Percentiles rank a stretch among this genome's conserved stretches.
phyloP scores from a whole-genome alignment of 2,329 filamentous ascomycete species.

The Ophiocordyceps robertsii region DNA sequence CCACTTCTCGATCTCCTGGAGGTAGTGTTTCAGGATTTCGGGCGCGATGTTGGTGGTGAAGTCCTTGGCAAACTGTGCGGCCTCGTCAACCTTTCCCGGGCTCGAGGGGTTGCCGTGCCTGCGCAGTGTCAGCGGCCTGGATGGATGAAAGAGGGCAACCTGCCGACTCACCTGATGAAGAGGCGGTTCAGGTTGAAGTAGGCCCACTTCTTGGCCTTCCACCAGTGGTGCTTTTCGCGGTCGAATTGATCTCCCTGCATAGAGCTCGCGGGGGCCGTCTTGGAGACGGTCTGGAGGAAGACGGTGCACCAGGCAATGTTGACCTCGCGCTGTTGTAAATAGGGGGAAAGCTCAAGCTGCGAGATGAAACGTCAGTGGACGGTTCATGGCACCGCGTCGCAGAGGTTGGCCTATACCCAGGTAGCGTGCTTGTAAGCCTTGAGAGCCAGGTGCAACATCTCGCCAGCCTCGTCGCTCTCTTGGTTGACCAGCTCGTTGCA shows the following conservation, averaged over 20 bases:
- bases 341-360: constrained; percentile 73
- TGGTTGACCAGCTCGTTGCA: constrained; percentile 83
- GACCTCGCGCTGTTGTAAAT: constrained; percentile 63
- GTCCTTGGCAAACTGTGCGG: constrained; percentile 71
- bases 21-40: constrained; percentile 89
- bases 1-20: constrained; percentile 94
- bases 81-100: constrained; percentile 62
- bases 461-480: constrained; percentile 83
- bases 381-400: background rate
- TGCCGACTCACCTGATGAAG: constrained; percentile 60
- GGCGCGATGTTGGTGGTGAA: constrained; percentile 89
- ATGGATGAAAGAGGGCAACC: background rate
- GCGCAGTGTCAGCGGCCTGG: background rate
- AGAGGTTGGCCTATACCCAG: constrained; percentile 44
- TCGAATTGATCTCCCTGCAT: constrained; percentile 77
- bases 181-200: constrained; percentile 95
- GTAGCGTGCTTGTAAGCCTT: constrained; percentile 98
- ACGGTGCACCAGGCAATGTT: constrained; percentile 95
- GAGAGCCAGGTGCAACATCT: constrained; percentile 89
- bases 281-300: constrained; percentile 81
- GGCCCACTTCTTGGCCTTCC: constrained; percentile 99
- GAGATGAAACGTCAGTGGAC: background rate
- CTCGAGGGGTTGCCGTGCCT: constrained; percentile 83
- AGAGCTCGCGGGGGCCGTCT: constrained; percentile 64
- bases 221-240: constrained; percentile 92